These are phyloP conservation scores for Arthrocladium fulminans DNA, from an alignment of 2,329 filamentous ascomycete genomes.

Conservation along the genomic window DNA sequence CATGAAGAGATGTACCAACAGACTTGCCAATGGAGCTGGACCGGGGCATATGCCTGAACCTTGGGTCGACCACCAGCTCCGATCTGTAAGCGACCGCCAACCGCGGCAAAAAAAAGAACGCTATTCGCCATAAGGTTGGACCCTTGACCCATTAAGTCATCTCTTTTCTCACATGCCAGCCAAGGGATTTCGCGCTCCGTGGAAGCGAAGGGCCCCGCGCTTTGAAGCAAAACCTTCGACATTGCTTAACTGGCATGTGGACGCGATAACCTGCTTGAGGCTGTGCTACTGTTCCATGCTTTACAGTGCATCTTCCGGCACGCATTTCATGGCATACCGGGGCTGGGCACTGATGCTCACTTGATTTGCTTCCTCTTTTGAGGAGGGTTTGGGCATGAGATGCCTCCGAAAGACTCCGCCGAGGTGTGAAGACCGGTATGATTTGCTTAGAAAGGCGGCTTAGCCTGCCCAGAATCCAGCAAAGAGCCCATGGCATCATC, in stretches of 20 bases:
- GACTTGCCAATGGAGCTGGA: too few relatives aligned
- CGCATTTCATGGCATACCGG: background rate
- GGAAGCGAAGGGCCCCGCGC: too few relatives aligned
- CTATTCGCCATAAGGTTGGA: too few relatives aligned
- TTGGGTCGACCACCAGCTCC: too few relatives aligned
- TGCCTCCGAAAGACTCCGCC: background rate
- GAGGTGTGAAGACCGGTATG: background rate
- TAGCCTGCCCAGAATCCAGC: background rate
- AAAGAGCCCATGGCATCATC: background rate
- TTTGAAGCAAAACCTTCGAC: too few relatives aligned
- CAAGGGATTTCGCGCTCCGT: too few relatives aligned
- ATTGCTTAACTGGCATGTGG: background rate
- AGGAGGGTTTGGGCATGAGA: background rate
- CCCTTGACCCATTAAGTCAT: too few relatives aligned
- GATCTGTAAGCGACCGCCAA: too few relatives aligned
- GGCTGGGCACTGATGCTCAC: background rate
- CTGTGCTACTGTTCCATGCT: background rate
- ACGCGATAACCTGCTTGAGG: background rate
- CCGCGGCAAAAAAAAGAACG: too few relatives aligned
- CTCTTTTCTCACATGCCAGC: too few relatives aligned
- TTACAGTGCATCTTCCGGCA: conserved; percentile 1
- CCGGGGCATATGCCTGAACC: too few relatives aligned
- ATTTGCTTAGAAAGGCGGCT: background rate
- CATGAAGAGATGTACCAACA: too few relatives aligned
- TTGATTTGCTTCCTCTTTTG: background rate